phyloP scores from a whole-genome alignment of 2,329 filamentous ascomycete species.

The Venturiaceae sp. region DNA sequence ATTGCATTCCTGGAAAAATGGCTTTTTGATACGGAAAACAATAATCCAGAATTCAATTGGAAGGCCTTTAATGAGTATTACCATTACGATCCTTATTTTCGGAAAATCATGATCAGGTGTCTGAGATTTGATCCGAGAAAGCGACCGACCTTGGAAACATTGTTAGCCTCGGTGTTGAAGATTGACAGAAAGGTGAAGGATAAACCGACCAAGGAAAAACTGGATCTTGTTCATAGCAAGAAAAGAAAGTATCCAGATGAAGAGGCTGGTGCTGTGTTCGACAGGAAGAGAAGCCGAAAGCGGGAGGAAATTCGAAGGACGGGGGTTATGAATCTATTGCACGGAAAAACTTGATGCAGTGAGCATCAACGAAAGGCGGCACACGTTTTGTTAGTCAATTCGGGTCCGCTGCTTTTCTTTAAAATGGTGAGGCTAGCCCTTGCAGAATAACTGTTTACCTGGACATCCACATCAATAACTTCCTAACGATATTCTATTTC shows the following conservation, averaged over 20 bases:
- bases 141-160: background rate
- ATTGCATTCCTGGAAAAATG: background rate
- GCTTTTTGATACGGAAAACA: background rate
- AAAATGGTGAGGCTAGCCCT: too few species aligned
- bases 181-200: background rate
- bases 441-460: too few species aligned
- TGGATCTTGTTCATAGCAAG: background rate
- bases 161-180: background rate
- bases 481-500: too few species aligned
- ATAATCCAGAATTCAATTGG: background rate
- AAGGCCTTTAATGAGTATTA: background rate
- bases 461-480: too few species aligned
- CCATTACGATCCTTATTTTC: background rate
- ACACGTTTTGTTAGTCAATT: too few species aligned
- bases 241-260: too few species aligned
- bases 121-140: background rate
- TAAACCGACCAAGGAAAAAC: background rate
- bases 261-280: background rate
- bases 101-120: background rate
- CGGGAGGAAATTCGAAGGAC: background rate
- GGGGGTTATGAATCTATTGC: too few species aligned
- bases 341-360: too few species aligned
- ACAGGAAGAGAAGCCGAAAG: background rate
- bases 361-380: too few species aligned
- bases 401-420: too few species aligned